These are phyloP conservation scores for Dichotomocladium elegans DNA, from an alignment of 371 early-diverging fungal genomes.

Conservation along the genomic window DNA sequence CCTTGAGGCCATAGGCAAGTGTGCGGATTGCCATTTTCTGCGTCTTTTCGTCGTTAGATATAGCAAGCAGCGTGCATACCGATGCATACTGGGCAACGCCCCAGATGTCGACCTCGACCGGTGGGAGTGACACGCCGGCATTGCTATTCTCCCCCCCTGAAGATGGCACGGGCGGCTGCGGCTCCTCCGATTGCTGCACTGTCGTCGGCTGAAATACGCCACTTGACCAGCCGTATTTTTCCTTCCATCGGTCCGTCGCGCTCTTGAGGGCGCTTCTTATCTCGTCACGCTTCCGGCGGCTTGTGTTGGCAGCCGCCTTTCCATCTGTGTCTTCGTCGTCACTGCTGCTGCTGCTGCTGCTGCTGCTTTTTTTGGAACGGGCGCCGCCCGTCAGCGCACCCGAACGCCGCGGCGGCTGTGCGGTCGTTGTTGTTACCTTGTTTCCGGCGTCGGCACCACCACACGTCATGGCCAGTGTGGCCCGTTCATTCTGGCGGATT, in stretches of 20 bases:
- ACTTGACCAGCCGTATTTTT: conserved; percentile 27
- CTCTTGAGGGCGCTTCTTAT: conserved; percentile 22
- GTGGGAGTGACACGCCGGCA: conserved; percentile 8
- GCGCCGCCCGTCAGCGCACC: too few relatives aligned
- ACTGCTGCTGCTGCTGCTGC: conserved; percentile 10
- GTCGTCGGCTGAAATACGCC: not conserved
- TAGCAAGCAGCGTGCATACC: conserved; percentile 31
- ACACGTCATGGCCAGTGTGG: not conserved
- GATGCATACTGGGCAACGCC: conserved; percentile 36
- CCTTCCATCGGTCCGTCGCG: conserved; percentile 36
- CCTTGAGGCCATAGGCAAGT: conserved; percentile 22
- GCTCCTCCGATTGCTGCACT: not conserved
- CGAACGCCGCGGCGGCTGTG: too few relatives aligned
- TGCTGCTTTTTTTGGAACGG: conserved; percentile 4
- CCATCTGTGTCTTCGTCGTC: conserved; percentile 12
- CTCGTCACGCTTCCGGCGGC: conserved; percentile 23
- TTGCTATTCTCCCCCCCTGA: too few relatives aligned
- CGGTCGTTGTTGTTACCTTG: too few relatives aligned
- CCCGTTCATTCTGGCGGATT: conserved; percentile 16
- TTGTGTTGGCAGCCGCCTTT: not conserved
- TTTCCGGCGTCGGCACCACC: too few relatives aligned
- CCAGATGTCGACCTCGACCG: conserved; percentile 29
- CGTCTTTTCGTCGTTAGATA: not conserved
- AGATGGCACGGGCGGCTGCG: not conserved
- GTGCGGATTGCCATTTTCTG: conserved; percentile 31